Conservation (phyloP, 495 filamentous ascomycete genomes). For the Articulospora tetracladia region DNA sequence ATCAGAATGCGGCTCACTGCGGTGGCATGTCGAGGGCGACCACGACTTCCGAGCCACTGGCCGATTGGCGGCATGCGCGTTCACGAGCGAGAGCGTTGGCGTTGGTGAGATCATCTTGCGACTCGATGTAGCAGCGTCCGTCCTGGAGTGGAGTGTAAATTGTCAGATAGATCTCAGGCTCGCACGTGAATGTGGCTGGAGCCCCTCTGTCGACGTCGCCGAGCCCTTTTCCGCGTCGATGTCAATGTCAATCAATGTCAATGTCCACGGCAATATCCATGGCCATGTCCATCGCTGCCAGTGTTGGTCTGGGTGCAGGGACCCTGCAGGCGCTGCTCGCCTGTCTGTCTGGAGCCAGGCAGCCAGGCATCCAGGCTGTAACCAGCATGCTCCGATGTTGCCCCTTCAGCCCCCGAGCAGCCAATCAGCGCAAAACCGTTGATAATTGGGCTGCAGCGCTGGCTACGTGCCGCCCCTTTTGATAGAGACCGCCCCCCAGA, state of each 20-base stretch:
- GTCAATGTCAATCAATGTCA: not conserved
- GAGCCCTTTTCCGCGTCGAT: not conserved
- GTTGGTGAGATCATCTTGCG: not conserved
- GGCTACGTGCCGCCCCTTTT: not conserved
- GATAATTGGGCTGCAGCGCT: conserved; percentile 12
- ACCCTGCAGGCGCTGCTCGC: no score
- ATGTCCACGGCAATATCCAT: not conserved
- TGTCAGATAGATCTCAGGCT: no score
- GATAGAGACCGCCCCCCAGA: not conserved
- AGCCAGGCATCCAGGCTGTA: not conserved
- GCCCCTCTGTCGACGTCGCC: not conserved
- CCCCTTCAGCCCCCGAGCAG: not conserved
- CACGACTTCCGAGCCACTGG: not conserved
- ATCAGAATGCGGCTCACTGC: not conserved
- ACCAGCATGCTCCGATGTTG: conserved; percentile 4
- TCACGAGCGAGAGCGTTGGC: no score
- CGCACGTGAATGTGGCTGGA: not conserved
- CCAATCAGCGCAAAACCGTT: conserved; percentile 4
- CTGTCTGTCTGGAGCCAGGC: not conserved
- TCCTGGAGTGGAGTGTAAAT: no score
- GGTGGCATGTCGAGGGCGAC: no score
- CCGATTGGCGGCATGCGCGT: no score
- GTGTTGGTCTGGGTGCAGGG: no score
- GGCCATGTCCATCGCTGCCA: not conserved
- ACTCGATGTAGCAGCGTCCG: not conserved